Conservation (phyloP, 441 rosid genomes). For the Populus trichocarpa region DNA sequence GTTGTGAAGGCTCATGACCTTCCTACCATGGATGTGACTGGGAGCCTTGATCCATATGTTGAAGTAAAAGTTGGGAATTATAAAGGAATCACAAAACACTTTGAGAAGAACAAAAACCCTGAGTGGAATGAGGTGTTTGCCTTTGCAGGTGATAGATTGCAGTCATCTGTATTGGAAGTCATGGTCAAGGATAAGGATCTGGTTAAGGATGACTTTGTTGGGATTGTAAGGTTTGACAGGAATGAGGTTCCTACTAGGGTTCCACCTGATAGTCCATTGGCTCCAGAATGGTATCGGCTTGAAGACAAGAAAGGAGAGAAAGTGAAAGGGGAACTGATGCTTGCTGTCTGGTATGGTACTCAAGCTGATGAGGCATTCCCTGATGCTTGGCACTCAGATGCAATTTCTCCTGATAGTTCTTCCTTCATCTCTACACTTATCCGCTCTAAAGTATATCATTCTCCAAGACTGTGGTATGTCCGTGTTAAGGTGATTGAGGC, state of each 20-base stretch:
- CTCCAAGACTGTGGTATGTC: constrained; percentile 92
- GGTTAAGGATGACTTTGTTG: constrained; percentile 73
- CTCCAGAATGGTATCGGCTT: constrained; percentile 87
- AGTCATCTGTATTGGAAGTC: constrained; percentile 65
- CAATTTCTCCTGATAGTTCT: constrained; percentile 52
- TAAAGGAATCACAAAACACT: constrained; percentile 67
- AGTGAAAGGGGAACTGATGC: constrained; percentile 73
- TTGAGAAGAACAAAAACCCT: constrained; percentile 71
- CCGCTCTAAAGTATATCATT: constrained; percentile 88
- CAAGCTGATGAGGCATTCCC: constrained; percentile 96
- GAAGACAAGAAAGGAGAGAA: constrained; percentile 62
- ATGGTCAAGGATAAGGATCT: constrained; percentile 76
- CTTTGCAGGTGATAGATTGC: constrained; percentile 66
- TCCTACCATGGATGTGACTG: constrained; percentile 64
- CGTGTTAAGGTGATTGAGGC: constrained; percentile 86
- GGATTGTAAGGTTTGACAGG: constrained; percentile 62
- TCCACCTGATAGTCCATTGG: constrained; percentile 87
- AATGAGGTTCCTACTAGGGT: constrained; percentile 70
- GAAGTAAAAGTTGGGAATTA: constrained; percentile 88
- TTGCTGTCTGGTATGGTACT: constrained; percentile 92
- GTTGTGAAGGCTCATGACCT: constrained; percentile 88
- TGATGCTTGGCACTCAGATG: constrained; percentile 86
- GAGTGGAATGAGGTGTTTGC: constrained; percentile 94
- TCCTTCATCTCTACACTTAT: constrained; percentile 39
- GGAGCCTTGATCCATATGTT: constrained; percentile 85